A percentile compares a stretch with the other conserved stretches of the same genome.
Evolutionary conservation across 1,139 yeast species (phyloP).

Genomic region (Candida albicans): DNA sequence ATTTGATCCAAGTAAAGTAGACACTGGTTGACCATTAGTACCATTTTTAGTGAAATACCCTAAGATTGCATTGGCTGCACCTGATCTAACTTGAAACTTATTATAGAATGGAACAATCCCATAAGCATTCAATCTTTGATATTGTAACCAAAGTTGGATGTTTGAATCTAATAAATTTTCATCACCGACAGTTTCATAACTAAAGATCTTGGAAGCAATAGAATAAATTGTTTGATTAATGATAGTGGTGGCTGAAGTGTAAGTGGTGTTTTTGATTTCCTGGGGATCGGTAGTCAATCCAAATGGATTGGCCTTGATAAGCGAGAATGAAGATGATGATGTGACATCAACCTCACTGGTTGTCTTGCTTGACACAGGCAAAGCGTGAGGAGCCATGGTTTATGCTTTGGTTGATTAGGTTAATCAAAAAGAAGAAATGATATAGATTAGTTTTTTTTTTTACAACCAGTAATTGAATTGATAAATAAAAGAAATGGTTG

Average conservation of each 20-base stretch:
- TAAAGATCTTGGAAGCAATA: constrained; percentile 63
- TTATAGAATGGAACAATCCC: constrained; percentile 60
- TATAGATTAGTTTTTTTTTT: not conserved
- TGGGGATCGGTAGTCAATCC: constrained; percentile 61
- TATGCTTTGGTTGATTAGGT: not conserved
- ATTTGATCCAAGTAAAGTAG: constrained; percentile 66
- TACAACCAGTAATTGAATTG: not conserved
- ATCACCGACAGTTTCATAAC: constrained; percentile 66
- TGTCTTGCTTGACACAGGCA: constrained; percentile 1
- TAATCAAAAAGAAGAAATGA: not conserved
- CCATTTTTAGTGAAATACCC: constrained; percentile 61
- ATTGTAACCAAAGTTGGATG: constrained; percentile 59
- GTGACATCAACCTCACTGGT: constrained; percentile 4
- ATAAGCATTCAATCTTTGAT: constrained; percentile 51
- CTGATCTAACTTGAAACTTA: constrained; percentile 74
- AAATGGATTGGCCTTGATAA: constrained; percentile 45
- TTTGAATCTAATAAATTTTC: constrained; percentile 61
- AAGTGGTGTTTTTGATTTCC: constrained; percentile 48
- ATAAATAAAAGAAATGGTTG: not conserved
- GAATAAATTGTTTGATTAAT: constrained; percentile 68
- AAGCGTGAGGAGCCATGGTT: constrained; percentile 10
- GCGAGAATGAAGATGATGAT: constrained; percentile 4
- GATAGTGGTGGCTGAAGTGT: constrained; percentile 63
- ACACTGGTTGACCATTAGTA: constrained; percentile 39
- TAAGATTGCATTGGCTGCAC: constrained; percentile 77